Conservation (phyloP, 257 asterid species). For the Linaria vulgaris region DNA sequence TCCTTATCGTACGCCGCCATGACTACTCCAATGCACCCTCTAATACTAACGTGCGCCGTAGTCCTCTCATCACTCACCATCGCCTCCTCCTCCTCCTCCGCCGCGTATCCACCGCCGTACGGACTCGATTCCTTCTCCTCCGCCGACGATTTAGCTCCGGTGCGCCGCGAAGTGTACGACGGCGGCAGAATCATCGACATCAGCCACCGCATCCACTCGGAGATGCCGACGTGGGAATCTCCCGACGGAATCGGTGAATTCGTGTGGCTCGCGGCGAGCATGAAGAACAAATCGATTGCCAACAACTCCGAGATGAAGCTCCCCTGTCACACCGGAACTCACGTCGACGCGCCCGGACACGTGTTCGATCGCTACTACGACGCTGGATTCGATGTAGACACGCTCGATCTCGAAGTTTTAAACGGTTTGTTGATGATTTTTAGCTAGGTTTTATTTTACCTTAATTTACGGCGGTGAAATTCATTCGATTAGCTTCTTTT, state of each 20-base stretch:
- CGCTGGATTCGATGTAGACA: constrained; percentile 91
- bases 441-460: neutral
- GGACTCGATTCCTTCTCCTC: constrained; percentile 41
- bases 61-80: constrained; percentile 21
- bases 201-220: constrained; percentile 59
- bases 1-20: constrained; percentile 8
- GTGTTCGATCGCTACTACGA: constrained; percentile 78
- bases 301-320: constrained; percentile 89
- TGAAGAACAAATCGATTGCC: constrained; percentile 82
- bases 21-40: constrained; percentile 20
- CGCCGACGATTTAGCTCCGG: constrained; percentile 43
- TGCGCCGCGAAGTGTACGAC: constrained; percentile 79
- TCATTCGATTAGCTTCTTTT: neutral
- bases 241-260: constrained; percentile 74
- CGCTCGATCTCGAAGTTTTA: constrained; percentile 88
- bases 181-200: constrained; percentile 85
- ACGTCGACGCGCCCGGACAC: constrained; percentile 95
- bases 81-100: constrained; percentile 34
- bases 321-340: constrained; percentile 89
- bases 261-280: constrained; percentile 67
- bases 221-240: constrained; percentile 79
- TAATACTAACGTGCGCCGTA: constrained; percentile 38
- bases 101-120: constrained; percentile 73
- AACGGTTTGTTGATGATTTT: constrained; percentile 48
- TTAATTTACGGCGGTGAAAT: neutral